Evolutionary conservation across 352 stramenopile species (phyloP).

Genomic region (Vaucheria bursata): DNA sequence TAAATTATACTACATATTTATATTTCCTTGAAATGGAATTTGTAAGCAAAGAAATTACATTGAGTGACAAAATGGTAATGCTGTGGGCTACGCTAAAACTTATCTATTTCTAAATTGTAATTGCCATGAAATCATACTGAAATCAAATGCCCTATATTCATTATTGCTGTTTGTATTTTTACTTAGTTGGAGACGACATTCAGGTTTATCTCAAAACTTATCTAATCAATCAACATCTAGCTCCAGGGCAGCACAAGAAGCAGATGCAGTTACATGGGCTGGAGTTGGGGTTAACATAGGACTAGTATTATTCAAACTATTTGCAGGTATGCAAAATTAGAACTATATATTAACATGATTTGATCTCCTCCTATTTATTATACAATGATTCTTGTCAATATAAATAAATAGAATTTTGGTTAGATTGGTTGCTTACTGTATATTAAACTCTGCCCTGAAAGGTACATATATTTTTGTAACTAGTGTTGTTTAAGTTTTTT

Average conservation of each 20-base stretch:
- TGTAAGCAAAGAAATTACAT: no score
- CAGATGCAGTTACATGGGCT: slow-evolving; percentile 32
- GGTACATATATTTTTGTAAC: neutral
- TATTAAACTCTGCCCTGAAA: neutral
- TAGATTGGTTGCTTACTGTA: neutral
- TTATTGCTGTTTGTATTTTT: neutral
- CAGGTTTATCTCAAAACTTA: slow-evolving; percentile 13
- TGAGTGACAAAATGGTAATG: neutral
- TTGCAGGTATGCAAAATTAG: slow-evolving; percentile 2
- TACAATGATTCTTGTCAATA: neutral
- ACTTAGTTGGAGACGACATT: slow-evolving; percentile 30
- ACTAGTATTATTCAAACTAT: slow-evolving; percentile 38
- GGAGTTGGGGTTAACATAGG: slow-evolving; percentile 36
- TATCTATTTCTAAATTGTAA: neutral
- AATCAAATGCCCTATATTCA: neutral
- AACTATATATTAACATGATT: neutral
- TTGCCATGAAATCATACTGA: neutral
- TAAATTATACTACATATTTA: neutral
- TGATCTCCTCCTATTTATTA: neutral
- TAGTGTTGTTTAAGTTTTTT: neutral
- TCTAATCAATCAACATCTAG: neutral
- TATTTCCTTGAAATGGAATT: neutral
- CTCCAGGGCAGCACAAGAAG: slow-evolving; percentile 23
- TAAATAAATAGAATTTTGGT: neutral
- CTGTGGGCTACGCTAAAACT: neutral